Evolutionary conservation across 2,329 filamentous ascomycete species (phyloP).

Genomic region (Phaeoacremonium minimum): DNA sequence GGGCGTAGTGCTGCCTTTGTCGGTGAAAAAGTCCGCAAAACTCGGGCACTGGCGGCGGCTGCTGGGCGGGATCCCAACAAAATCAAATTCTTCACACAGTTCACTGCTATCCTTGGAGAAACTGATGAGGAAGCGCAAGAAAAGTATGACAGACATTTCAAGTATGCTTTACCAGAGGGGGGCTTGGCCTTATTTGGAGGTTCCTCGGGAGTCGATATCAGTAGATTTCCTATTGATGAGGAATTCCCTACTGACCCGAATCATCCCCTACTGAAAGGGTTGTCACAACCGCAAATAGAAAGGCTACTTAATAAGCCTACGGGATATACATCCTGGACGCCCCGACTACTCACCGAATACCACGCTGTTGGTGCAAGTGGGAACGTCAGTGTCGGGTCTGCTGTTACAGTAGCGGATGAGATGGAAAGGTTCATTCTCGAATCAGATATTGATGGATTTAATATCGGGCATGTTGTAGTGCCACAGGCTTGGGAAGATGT

Average conservation of each 20-base stretch:
- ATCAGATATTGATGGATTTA: slow-evolving; percentile 12
- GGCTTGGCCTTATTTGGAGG: slow-evolving; percentile 17
- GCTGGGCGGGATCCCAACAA: slow-evolving; percentile 11
- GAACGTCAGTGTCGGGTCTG: slow-evolving; percentile 1
- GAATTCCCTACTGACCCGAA: slow-evolving; percentile 8
- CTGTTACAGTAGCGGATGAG: slow-evolving; percentile 7
- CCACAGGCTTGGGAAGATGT: slow-evolving; percentile 8
- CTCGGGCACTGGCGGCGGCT: slow-evolving; percentile 8
- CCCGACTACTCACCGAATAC: slow-evolving; percentile 8
- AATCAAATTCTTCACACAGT: slow-evolving; percentile 15
- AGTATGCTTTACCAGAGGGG: slow-evolving; percentile 13
- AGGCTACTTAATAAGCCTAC: background rate
- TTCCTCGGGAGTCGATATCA: slow-evolving; percentile 18
- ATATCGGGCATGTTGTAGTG: slow-evolving; percentile 8
- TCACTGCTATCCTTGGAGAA: slow-evolving; percentile 13
- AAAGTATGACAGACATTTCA: slow-evolving; percentile 12
- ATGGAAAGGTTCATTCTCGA: slow-evolving; percentile 8
- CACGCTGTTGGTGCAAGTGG: slow-evolving; percentile 5
- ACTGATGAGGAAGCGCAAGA: slow-evolving; percentile 15
- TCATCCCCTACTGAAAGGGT: slow-evolving; percentile 5
- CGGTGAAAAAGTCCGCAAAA: slow-evolving; percentile 10
- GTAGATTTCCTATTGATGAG: slow-evolving; percentile 14
- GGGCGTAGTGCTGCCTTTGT: slow-evolving; percentile 10
- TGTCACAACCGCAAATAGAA: slow-evolving; percentile 3
- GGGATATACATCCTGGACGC: slow-evolving; percentile 8